Base-by-base conservation (phyloP, 768 basidiomycete species). In the Peribolospora baueri region DNA sequence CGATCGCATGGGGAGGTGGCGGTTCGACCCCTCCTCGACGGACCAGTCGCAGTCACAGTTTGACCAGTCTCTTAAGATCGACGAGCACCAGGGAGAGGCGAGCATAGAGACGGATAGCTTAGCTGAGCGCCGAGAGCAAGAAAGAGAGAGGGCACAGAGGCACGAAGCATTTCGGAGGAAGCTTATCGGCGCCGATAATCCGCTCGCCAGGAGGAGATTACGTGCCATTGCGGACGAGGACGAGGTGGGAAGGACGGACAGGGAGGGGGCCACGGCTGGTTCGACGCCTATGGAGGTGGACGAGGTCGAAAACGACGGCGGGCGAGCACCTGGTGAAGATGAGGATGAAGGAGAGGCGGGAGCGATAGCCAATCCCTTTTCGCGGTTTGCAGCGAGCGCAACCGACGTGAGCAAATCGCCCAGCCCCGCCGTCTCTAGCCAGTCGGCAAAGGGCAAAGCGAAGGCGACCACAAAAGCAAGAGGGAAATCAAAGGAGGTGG, bases 401-500 rank as follows among this genome's bases (percentile, higher is more conserved):
- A 25, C 25, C 25, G 25, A 25, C 25, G 25, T 25, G 25, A 25
- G 25, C 25, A 25, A 7, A 59, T 60, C 52, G 50, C 54, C n/a
- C 63, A 63, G 39, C 55, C 59, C 37, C 54, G 25, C 53, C 50
- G 54, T 57, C 11, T 56, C 56, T 9, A 56, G 56, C 64, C 52
- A 68, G 60, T 46, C 58, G 59, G 46, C 25, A 5, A 50, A 39
- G 13, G 50, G 40, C 39, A 55, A 52, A 14, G 52, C 42, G 13
- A 51, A 56, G 37, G 49, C 25, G 46, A 11, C 50, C 7, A n/a
- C 48, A 11, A 50, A 45, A 48, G 48, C 50, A 48, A 64, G 51
- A 13, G 60, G 46, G 9, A 66, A 58, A 56, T 56, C 54, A 57
- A 65, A 61, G 49, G 62, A 62, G 70, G 60, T 56, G 3, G 67